Percentiles rank a stretch among this genome's conserved stretches.
Conservation (phyloP, 805 yeast genomes). For the Komagataella phaffii region DNA sequence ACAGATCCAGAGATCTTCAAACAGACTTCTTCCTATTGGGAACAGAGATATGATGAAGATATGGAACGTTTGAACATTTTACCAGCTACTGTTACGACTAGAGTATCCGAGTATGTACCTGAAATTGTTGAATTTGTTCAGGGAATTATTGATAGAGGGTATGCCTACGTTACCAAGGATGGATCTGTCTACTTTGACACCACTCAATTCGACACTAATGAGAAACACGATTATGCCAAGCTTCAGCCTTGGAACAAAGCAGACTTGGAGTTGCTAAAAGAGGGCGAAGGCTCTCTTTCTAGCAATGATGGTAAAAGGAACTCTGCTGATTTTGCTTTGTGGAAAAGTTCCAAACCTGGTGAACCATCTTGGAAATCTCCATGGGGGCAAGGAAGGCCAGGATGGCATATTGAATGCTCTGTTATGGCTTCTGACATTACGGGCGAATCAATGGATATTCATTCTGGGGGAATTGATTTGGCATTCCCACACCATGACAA, state of each 20-base stretch:
- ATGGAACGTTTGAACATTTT: constrained; percentile 78
- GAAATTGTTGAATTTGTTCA: constrained; percentile 76
- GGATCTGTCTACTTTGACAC: constrained; percentile 98
- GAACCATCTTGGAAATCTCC: constrained; percentile 94
- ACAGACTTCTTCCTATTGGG: constrained; percentile 83
- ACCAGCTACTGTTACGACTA: constrained; percentile 75
- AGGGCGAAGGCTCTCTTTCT: constrained; percentile 84
- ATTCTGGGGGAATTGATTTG: constrained; percentile 92
- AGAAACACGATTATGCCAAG: constrained; percentile 80
- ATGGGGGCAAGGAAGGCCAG: constrained; percentile 98
- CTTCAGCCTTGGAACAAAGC: constrained; percentile 98
- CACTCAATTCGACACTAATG: constrained; percentile 55
- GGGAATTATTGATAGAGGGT: constrained; percentile 65
- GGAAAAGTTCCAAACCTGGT: constrained; percentile 95
- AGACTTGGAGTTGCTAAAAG: constrained; percentile 69
- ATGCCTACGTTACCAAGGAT: constrained; percentile 69
- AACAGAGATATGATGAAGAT: constrained; percentile 68
- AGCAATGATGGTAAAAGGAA: constrained; percentile 49
- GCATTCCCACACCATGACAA: constrained; percentile 99
- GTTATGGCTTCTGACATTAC: constrained; percentile 92
- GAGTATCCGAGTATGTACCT: constrained; percentile 93
- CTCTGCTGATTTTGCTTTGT: constrained; percentile 83
- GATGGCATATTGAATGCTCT: constrained; percentile 99
- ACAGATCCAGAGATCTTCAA: constrained; percentile 79
- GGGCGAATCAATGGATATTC: constrained; percentile 81